Percentiles rank a stretch among this genome's conserved stretches.
These are phyloP conservation scores for Tripidium arundinaceum DNA, from an alignment of 202 grass and related monocot species.

Conservation along the genomic window DNA sequence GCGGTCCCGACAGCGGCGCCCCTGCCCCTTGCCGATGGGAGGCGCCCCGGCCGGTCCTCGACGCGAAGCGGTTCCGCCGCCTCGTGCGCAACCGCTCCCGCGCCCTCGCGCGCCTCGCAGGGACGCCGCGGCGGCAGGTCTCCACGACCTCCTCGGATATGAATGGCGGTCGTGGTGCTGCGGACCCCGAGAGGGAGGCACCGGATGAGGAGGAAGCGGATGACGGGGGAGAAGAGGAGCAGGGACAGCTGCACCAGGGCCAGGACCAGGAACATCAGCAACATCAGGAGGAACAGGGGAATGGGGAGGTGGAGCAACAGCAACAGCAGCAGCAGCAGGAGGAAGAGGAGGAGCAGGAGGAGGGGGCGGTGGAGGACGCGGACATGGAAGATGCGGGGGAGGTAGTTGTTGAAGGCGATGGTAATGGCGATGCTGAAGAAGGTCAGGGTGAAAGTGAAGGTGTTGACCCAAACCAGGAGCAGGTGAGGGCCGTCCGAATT, in stretches of 20 bases:
- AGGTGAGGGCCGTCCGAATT: conserved; percentile 3
- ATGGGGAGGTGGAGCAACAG: neutral
- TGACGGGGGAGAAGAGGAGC: neutral
- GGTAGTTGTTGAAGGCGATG: conserved; percentile 27
- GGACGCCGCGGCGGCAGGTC: neutral
- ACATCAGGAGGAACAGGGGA: conserved; percentile 10
- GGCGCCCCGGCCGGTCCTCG: conserved; percentile 34
- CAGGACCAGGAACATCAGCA: neutral
- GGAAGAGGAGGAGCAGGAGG: conserved; percentile 35
- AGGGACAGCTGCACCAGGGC: neutral
- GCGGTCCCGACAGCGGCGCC: conserved; percentile 24
- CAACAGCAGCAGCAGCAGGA: neutral
- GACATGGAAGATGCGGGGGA: conserved; percentile 46
- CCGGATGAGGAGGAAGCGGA: neutral
- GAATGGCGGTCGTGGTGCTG: neutral
- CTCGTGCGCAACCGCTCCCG: conserved; percentile 57
- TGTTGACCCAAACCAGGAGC: conserved; percentile 19
- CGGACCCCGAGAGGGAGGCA: neutral
- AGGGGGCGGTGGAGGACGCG: conserved; percentile 42
- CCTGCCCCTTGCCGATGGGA: conserved; percentile 46
- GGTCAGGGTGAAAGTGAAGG: conserved; percentile 49
- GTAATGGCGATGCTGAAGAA: conserved; percentile 44
- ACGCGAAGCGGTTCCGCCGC: conserved; percentile 50
- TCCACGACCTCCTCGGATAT: neutral
- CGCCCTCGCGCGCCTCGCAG: conserved; percentile 50